A percentile compares a stretch with the other conserved stretches of the same genome.
phyloP scores from a whole-genome alignment of 768 basidiomycete species.

The Rhodosporidiobolus odoratus region DNA sequence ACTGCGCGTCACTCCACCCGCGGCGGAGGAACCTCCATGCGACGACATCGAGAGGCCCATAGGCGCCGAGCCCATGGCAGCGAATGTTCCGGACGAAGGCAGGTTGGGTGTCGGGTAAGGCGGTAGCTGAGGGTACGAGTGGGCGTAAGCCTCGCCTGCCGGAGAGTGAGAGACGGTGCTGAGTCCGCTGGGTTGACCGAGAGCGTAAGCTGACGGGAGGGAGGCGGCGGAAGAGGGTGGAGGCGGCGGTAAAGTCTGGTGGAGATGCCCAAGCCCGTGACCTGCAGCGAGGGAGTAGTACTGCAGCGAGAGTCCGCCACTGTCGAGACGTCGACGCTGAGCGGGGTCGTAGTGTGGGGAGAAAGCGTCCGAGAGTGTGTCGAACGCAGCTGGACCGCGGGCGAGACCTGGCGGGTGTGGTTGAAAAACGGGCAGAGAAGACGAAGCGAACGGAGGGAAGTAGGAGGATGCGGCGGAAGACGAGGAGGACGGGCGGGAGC shows the following conservation, averaged over 20 bases:
- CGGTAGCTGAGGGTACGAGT: background rate
- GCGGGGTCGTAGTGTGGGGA: slow-evolving; percentile 24
- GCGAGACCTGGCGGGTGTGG: background rate
- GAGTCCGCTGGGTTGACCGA: background rate
- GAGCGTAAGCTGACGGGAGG: background rate
- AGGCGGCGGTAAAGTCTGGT: slow-evolving; percentile 13
- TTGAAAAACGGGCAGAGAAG: background rate
- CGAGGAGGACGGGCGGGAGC: slow-evolving; percentile 9
- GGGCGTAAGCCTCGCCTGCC: background rate
- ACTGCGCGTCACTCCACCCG: background rate
- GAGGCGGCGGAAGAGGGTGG: background rate
- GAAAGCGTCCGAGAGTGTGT: slow-evolving; percentile 13
- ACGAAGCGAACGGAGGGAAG: background rate
- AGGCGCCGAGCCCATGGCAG: background rate
- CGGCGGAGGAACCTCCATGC: background rate
- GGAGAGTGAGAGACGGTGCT: background rate
- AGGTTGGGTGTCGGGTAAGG: background rate
- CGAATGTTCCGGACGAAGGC: background rate
- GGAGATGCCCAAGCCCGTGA: slow-evolving; percentile 11
- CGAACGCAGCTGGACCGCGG: background rate
- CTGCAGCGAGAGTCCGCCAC: slow-evolving; percentile 1
- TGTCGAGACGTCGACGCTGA: background rate
- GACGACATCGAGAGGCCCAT: background rate
- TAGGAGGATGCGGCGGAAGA: background rate
- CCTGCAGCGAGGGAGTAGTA: slow-evolving; percentile 34